These are phyloP conservation scores for Wickerhamomyces alni DNA, from an alignment of 805 yeast genomes.

Conservation along the genomic window DNA sequence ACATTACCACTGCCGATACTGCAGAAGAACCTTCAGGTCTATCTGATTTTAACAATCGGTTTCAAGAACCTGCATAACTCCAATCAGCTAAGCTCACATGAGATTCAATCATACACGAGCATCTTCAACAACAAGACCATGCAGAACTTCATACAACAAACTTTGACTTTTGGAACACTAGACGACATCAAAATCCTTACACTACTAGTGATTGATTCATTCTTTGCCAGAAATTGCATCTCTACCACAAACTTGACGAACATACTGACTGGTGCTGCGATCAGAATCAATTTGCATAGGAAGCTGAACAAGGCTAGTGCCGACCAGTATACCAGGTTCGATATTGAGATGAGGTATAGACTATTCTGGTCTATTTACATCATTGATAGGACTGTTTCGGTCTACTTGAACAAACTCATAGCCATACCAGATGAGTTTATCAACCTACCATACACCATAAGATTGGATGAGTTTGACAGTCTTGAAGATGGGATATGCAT, in stretches of 20 bases:
- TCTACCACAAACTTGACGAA: constrained; percentile 50
- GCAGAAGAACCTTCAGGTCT: constrained; percentile 13
- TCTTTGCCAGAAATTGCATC: constrained; percentile 47
- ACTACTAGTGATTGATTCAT: constrained; percentile 46
- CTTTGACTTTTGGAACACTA: constrained; percentile 31
- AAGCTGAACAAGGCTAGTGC: constrained; percentile 19
- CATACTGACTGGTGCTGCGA: constrained; percentile 37
- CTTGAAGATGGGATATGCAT: constrained; percentile 31
- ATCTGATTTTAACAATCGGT: constrained; percentile 15
- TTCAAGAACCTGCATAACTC: constrained; percentile 13
- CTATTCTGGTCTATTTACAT: constrained; percentile 44
- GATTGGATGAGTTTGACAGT: constrained; percentile 28
- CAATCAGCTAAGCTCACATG: constrained; percentile 5
- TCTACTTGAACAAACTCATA: constrained; percentile 46
- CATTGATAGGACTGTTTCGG: constrained; percentile 42
- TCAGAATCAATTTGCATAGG: constrained; percentile 43
- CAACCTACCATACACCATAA: constrained; percentile 39
- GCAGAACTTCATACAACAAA: constrained; percentile 7
- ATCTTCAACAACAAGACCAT: constrained; percentile 8
- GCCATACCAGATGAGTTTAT: constrained; percentile 46
- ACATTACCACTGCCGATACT: constrained; percentile 4
- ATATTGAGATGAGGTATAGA: constrained; percentile 35
- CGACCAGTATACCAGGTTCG: constrained; percentile 19
- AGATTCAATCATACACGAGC: constrained; percentile 6
- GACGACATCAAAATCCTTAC: constrained; percentile 38